phyloP scores from a whole-genome alignment of 2,329 filamentous ascomycete genomes.

The Blastomyces silverae region DNA sequence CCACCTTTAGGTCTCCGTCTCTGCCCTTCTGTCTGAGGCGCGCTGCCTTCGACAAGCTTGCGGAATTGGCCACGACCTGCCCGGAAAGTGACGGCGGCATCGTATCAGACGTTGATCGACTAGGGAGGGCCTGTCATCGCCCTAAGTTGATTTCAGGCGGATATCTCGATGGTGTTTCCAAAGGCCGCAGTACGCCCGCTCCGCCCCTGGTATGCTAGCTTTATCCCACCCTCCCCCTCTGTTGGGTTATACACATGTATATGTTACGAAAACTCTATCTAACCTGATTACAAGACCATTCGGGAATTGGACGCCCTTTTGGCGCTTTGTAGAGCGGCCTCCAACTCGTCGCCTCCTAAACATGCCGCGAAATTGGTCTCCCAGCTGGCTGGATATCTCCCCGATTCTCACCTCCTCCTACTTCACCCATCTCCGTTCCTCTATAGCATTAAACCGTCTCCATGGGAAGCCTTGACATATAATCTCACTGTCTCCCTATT shows the following conservation, averaged over 20 bases:
- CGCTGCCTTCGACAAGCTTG: conserved; percentile 42
- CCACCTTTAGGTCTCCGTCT: conserved; percentile 26
- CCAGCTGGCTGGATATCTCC: conserved; percentile 75
- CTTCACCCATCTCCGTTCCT: conserved; percentile 77
- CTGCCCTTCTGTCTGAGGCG: conserved; percentile 22
- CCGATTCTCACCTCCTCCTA: conserved; percentile 72
- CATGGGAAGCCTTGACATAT: conserved; percentile 75
- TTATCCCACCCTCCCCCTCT: neutral
- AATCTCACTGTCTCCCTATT: conserved; percentile 74
- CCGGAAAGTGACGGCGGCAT: conserved; percentile 24
- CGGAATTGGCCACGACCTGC: conserved; percentile 36
- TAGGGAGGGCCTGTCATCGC: conserved; percentile 30
- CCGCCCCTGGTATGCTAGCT: conserved; percentile 35
- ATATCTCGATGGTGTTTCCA: conserved; percentile 34
- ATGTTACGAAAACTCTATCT: conserved; percentile 3
- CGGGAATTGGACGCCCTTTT: conserved; percentile 88
- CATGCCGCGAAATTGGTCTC: conserved; percentile 71
- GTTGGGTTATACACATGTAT: neutral
- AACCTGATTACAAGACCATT: conserved; percentile 53
- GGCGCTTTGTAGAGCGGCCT: conserved; percentile 83
- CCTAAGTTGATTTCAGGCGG: conserved; percentile 26
- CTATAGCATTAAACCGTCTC: conserved; percentile 73
- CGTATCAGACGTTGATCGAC: conserved; percentile 33
- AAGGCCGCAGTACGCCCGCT: conserved; percentile 34
- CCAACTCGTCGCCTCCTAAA: conserved; percentile 61